Evolutionary conservation across 2,329 filamentous ascomycete species (phyloP).

Genomic region (Polytolypa hystricis): DNA sequence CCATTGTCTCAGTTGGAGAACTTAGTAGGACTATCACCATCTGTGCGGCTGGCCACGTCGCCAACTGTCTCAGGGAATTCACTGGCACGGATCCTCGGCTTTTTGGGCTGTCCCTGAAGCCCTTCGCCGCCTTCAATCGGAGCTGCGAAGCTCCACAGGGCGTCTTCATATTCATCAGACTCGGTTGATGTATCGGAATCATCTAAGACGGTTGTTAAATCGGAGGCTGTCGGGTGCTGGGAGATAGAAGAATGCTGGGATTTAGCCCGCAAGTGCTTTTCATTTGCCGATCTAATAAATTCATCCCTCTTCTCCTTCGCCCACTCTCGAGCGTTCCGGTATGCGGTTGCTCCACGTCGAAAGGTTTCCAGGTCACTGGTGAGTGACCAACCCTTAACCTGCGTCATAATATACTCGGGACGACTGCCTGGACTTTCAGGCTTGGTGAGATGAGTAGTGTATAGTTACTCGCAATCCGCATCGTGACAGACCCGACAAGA

Average conservation of each 20-base stretch:
- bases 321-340: conserved; percentile 32
- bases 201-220: background rate
- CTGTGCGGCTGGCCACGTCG: no score
- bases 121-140: conserved; percentile 2
- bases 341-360: conserved; percentile 25
- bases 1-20: no score
- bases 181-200: conserved; percentile 2
- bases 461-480: conserved; percentile 7
- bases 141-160: conserved; percentile 2
- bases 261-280: background rate
- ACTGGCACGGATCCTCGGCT: background rate
- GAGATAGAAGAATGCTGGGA: background rate
- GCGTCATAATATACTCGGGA: conserved; percentile 7
- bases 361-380: conserved; percentile 19
- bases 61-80: background rate
- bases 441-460: conserved; percentile 1
- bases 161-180: conserved; percentile 1
- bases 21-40: no score
- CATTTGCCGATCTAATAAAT: conserved; percentile 18
- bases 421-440: background rate
- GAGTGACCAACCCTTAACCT: conserved; percentile 1
- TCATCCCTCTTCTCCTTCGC: conserved; percentile 27
- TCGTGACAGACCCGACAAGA: conserved; percentile 9
- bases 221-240: background rate
- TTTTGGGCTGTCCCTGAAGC: conserved; percentile 4